phyloP scores from a whole-genome alignment of 345 rosid species.

The Laguncularia racemosa region DNA sequence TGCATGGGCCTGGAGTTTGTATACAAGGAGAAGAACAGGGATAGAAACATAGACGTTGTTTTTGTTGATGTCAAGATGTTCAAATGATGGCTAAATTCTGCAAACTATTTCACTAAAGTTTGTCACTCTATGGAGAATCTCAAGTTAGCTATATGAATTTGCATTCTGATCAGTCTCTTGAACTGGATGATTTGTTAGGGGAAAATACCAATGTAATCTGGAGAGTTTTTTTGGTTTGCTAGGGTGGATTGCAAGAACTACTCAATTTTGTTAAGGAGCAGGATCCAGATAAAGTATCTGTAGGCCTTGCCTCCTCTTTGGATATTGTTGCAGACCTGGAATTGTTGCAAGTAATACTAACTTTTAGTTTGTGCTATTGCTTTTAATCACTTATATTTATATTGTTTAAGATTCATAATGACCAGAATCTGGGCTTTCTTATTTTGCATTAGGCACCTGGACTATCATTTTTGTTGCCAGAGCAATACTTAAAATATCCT shows the following conservation, averaged over 20 bases:
- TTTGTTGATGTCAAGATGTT: too few relatives aligned
- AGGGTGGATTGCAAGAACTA: constrained; percentile 88
- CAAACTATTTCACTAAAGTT: too few relatives aligned
- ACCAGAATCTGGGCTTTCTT: constrained; percentile 9
- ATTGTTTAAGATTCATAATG: not conserved
- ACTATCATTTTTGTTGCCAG: constrained; percentile 82
- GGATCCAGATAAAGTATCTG: constrained; percentile 87
- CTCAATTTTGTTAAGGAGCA: constrained; percentile 64
- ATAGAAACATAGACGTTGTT: too few relatives aligned
- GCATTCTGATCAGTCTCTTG: too few relatives aligned
- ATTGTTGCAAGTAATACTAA: constrained; percentile 62
- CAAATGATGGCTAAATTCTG: too few relatives aligned
- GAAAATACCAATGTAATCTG: constrained; percentile 6
- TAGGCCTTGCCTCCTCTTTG: constrained; percentile 73
- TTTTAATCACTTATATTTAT: not conserved
- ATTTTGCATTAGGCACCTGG: constrained; percentile 79
- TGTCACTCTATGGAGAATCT: too few relatives aligned
- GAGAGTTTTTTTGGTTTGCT: constrained; percentile 10
- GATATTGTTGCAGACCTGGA: constrained; percentile 83
- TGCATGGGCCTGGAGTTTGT: too few relatives aligned
- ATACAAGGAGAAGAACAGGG: too few relatives aligned
- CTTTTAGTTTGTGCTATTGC: not conserved
- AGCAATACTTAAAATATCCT: constrained; percentile 77
- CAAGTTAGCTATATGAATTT: not conserved
- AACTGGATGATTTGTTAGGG: not conserved